These are phyloP conservation scores for Nepenthes gracilis DNA, from an alignment of 148 eudicot species.

Conservation along the genomic window DNA sequence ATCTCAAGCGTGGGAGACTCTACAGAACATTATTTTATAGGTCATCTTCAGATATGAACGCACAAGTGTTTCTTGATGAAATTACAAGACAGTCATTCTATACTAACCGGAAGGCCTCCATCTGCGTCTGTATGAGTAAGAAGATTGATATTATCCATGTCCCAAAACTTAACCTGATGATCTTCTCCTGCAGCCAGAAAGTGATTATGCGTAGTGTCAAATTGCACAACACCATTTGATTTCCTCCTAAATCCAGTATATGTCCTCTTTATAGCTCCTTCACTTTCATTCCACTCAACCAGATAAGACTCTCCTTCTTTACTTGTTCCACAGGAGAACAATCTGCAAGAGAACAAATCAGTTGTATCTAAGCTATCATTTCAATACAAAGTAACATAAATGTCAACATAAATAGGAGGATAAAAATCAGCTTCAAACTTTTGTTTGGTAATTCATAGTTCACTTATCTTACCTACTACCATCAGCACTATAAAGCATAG, in stretches of 20 bases:
- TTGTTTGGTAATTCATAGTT: background rate
- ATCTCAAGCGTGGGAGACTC: constrained; percentile 72
- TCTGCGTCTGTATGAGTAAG: constrained; percentile 66
- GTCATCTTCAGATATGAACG: constrained; percentile 2
- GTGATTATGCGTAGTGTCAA: constrained; percentile 83
- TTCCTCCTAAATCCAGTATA: constrained; percentile 73
- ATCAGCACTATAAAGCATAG: constrained; percentile 94
- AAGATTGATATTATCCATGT: constrained; percentile 58
- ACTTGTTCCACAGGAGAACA: constrained; percentile 93
- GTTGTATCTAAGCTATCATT: background rate
- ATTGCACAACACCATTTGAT: constrained; percentile 69
- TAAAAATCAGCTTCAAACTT: background rate
- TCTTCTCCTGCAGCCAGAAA: constrained; percentile 94
- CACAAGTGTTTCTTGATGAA: background rate
- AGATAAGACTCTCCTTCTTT: constrained; percentile 86
- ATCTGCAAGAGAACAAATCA: constrained; percentile 21
- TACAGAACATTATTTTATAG: constrained; percentile 10
- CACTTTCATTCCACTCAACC: constrained; percentile 98
- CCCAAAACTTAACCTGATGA: constrained; percentile 85
- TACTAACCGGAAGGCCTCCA: constrained; percentile 80
- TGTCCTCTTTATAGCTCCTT: constrained; percentile 80
- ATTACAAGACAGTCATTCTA: constrained; percentile 4
- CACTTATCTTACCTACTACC: constrained; percentile 53
- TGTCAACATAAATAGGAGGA: background rate
- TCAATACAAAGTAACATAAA: background rate